phyloP scores from a whole-genome alignment of 2,329 filamentous ascomycete genomes.

The Blastomyces emzantsi region DNA sequence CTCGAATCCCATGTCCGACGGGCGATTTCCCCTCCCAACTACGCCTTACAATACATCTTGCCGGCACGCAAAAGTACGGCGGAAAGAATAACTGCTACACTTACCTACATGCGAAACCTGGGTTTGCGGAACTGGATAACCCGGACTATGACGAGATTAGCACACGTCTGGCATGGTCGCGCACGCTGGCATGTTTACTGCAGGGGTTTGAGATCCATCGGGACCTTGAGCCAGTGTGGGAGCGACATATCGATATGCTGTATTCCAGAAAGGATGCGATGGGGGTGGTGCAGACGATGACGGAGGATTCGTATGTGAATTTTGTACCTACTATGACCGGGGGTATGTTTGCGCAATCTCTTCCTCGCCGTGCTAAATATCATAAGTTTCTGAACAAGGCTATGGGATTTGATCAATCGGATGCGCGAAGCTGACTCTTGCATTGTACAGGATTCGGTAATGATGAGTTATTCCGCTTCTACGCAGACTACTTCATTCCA shows the following conservation, averaged over 20 bases:
- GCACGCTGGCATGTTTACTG: conserved; percentile 52
- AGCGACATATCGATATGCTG: conserved; percentile 22
- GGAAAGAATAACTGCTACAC: conserved; percentile 42
- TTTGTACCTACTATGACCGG: conserved; percentile 29
- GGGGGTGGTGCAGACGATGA: conserved; percentile 26
- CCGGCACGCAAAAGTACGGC: conserved; percentile 35
- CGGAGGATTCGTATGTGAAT: conserved; percentile 22
- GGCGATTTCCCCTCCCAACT: conserved; percentile 29
- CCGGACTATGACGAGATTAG: conserved; percentile 58
- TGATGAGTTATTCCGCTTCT: conserved; percentile 42
- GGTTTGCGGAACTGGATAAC: conserved; percentile 63
- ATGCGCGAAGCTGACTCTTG: not conserved
- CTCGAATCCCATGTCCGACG: conserved; percentile 45
- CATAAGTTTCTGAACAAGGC: too few relatives aligned
- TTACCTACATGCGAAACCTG: conserved; percentile 49
- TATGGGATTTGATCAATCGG: too few relatives aligned
- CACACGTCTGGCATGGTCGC: conserved; percentile 59
- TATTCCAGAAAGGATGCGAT: conserved; percentile 24
- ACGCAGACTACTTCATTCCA: conserved; percentile 48
- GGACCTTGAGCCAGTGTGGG: conserved; percentile 26
- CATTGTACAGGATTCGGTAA: conserved; percentile 30
- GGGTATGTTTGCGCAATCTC: conserved; percentile 24
- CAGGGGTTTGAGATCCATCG: conserved; percentile 47
- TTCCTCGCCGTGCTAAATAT: conserved; percentile 14
- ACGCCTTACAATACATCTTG: conserved; percentile 50